Percentiles rank a stretch among this genome's conserved stretches.
Evolutionary conservation across 2,329 filamentous ascomycete genomes (phyloP).

Genomic region (Ceratocystis cacaofunesta): DNA sequence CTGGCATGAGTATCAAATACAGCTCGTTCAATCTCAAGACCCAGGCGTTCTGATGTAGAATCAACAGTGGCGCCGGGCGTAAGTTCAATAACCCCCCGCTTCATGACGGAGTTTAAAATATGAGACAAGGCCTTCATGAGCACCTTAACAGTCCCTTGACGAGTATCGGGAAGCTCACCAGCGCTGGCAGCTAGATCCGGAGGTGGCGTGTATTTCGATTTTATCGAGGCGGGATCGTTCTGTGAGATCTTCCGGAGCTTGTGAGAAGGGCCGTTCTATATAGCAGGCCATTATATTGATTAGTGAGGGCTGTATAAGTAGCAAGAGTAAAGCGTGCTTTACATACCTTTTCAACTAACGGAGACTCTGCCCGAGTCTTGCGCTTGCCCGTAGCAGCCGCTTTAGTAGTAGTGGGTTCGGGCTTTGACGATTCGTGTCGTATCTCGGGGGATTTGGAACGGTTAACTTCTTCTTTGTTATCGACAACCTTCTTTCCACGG

Average conservation of each 20-base stretch:
- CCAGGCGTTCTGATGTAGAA: slow-evolving; percentile 52
- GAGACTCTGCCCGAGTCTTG: slow-evolving; percentile 42
- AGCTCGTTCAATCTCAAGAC: slow-evolving; percentile 65
- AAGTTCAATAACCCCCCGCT: slow-evolving; percentile 47
- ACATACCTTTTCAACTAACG: slow-evolving; percentile 38
- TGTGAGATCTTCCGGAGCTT: slow-evolving; percentile 44
- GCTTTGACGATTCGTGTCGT: slow-evolving; percentile 32
- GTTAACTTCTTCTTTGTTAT: slow-evolving; percentile 35
- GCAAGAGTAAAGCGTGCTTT: not conserved
- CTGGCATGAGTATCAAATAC: slow-evolving; percentile 41
- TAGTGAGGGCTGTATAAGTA: not conserved
- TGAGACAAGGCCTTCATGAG: slow-evolving; percentile 55
- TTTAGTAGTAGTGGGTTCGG: slow-evolving; percentile 29
- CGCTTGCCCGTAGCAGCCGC: slow-evolving; percentile 34
- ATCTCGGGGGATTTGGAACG: slow-evolving; percentile 17
- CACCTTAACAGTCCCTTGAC: slow-evolving; percentile 54
- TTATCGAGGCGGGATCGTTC: slow-evolving; percentile 27
- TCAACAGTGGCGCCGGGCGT: slow-evolving; percentile 49
- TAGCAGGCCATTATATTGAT: slow-evolving; percentile 19
- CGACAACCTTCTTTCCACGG: slow-evolving; percentile 51
- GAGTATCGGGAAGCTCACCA: slow-evolving; percentile 42
- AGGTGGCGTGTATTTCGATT: slow-evolving; percentile 33
- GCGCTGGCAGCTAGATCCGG: slow-evolving; percentile 37
- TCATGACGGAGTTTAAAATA: slow-evolving; percentile 51
- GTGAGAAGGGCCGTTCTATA: slow-evolving; percentile 25